phyloP scores from a whole-genome alignment of 2,329 filamentous ascomycete species.

The Colletotrichum simmondsii region DNA sequence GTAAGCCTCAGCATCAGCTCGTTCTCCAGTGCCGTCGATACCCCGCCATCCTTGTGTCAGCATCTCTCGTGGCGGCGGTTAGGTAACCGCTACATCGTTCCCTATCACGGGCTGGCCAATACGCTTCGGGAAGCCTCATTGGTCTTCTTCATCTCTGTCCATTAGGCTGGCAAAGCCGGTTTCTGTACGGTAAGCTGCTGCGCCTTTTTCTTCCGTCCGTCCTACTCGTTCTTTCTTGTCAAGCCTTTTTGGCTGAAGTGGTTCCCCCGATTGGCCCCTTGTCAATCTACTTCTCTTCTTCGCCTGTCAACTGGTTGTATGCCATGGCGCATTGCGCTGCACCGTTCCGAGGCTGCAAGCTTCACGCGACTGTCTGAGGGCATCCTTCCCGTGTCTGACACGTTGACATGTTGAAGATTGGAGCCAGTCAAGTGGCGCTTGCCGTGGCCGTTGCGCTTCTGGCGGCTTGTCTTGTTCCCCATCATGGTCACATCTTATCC shows the following conservation, averaged over 20 bases:
- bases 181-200: slow-evolving; percentile 23
- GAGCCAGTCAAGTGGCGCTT: slow-evolving; percentile 17
- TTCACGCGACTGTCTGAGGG: not conserved
- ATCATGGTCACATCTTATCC: not conserved
- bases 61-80: not conserved
- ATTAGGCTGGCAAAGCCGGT: slow-evolving; percentile 10
- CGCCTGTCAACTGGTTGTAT: not conserved
- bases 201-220: not conserved
- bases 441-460: slow-evolving; percentile 1
- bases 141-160: slow-evolving; percentile 11
- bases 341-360: not conserved
- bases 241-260: not conserved
- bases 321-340: slow-evolving; percentile 5
- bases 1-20: not conserved
- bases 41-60: not conserved
- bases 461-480: not conserved
- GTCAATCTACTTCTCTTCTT: not conserved
- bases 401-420: not conserved
- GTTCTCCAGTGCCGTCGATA: not conserved
- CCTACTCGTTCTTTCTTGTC: not conserved
- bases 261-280: slow-evolving; percentile 16
- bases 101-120: slow-evolving; percentile 16
- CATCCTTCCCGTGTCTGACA: not conserved
- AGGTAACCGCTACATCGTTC: slow-evolving; percentile 19
- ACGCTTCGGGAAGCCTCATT: slow-evolving; percentile 11